Conservation (phyloP, 2,329 filamentous ascomycete genomes). For the Microthyrium microscopicum region DNA sequence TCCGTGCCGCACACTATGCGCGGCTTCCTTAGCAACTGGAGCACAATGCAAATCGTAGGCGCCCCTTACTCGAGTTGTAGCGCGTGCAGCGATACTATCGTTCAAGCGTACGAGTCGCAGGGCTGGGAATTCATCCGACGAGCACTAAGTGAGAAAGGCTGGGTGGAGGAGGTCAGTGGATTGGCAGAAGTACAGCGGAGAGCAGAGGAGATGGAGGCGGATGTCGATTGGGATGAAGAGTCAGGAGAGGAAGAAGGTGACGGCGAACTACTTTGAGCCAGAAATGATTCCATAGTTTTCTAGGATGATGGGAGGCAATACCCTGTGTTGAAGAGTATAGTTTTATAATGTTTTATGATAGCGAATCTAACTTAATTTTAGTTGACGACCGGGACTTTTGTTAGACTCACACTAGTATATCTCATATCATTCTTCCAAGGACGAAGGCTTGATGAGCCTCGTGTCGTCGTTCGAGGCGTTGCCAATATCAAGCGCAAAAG, state of each 20-base stretch:
- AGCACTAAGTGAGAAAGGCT: constrained; percentile 59
- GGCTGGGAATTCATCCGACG: constrained; percentile 65
- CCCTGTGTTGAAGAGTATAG: no score
- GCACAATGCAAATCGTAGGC: constrained; percentile 56
- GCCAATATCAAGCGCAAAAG: no score
- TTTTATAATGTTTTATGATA: no score
- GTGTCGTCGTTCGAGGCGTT: no score
- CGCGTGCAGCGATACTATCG: constrained; percentile 56
- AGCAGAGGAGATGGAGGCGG: constrained; percentile 28
- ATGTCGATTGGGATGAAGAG: constrained; percentile 47
- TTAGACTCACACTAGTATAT: no score
- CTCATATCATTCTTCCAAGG: no score
- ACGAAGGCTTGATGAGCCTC: no score
- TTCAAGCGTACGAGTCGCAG: constrained; percentile 48
- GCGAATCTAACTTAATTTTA: no score
- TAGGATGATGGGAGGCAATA: no score
- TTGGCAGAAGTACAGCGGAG: constrained; percentile 47
- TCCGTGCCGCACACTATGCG: constrained; percentile 68
- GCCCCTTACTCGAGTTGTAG: constrained; percentile 67
- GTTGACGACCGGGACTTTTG: no score
- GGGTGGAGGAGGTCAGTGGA: constrained; percentile 60
- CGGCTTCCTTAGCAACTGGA: constrained; percentile 58
- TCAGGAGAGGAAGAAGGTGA: constrained; percentile 35
- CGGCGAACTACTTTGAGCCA: no score
- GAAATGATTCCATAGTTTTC: no score